Base-by-base conservation (phyloP, 108 stramenopile genomes). In the Pseudonitzschia delicatissima region DNA sequence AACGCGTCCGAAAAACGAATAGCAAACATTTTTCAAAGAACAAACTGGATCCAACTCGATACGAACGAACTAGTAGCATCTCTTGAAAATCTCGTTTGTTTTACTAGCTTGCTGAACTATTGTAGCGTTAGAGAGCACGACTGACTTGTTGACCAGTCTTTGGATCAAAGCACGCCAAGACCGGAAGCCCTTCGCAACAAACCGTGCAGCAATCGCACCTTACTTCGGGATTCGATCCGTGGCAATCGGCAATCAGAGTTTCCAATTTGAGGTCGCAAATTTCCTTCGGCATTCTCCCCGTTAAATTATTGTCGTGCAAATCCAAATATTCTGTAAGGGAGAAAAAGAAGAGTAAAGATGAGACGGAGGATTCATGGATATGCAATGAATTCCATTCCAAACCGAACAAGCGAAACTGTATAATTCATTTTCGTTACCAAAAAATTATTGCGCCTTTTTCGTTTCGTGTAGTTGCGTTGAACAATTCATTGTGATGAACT, bases 131-230 rank as follows among this genome's bases (percentile, higher is more conserved):
- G 37, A 73, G 44, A 23, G 64, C 33, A 48, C 61, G 61, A 52
- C 61, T 44, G 3, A 83, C 73, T 52, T 70, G 50, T 31, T 75
- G 53, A 25, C 68, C 67, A 4, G 79, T 80, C 45, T 71, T 74
- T 23, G 68, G 44, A 47, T 82, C 81, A 6, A 78, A 71, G 51
- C 82, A 82, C 48, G 69, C 77, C 63, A 75, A 62, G 23, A 75
- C 66, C 1, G 81, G 81, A 12, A 82, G 52, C 20, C 85, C 85
- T 29, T 69, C 42, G 59, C 85, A 86, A 53, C 85, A 86, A 33
- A 80, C 64, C n/a, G 79, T 79, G 53, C 81, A 82, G 37, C 85
- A 86, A 51, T 77, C 76, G 64, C 85, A 86, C 57, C 57, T 67
- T 13, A 86, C 81, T 78, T 86, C 85, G 25, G 80, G 78, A 25